A percentile compares a stretch with the other conserved stretches of the same genome.
These are phyloP conservation scores for Cytospora paraplurivora DNA, from an alignment of 2,329 filamentous ascomycete species.

Conservation along the genomic window DNA sequence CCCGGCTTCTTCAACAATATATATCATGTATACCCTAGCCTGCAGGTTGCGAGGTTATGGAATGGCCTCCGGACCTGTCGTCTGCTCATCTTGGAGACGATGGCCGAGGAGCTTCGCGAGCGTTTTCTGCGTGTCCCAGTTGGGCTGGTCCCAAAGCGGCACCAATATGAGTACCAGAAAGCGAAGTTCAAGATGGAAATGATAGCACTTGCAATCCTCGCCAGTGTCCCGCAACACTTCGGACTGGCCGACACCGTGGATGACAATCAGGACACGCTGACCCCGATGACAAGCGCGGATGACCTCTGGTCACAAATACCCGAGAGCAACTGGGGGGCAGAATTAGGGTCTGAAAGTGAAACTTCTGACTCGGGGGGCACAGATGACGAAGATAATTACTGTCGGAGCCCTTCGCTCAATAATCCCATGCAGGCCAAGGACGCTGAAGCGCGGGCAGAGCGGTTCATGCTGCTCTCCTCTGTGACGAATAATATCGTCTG, in stretches of 20 bases:
- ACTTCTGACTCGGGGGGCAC: slow-evolving; percentile 1
- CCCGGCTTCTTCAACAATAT: slow-evolving; percentile 44
- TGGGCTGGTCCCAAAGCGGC: slow-evolving; percentile 15
- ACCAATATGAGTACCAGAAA: slow-evolving; percentile 39
- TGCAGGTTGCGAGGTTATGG: slow-evolving; percentile 50
- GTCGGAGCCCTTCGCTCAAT: slow-evolving; percentile 42
- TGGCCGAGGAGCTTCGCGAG: slow-evolving; percentile 46
- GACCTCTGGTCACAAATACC: slow-evolving; percentile 19
- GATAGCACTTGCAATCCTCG: slow-evolving; percentile 46
- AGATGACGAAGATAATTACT: slow-evolving; percentile 26
- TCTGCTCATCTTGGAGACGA: slow-evolving; percentile 51
- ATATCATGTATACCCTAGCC: slow-evolving; percentile 51
- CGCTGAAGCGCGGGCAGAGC: slow-evolving; percentile 43
- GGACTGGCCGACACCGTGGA: slow-evolving; percentile 48
- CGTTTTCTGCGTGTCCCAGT: slow-evolving; percentile 31
- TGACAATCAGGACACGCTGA: slow-evolving; percentile 34
- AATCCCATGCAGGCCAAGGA: slow-evolving; percentile 43
- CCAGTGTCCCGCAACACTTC: slow-evolving; percentile 53
- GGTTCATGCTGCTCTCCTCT: slow-evolving; percentile 52
- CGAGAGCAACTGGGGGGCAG: slow-evolving; percentile 8
- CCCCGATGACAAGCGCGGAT: slow-evolving; percentile 29
- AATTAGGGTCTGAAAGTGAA: slow-evolving; percentile 19
- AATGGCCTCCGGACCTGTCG: slow-evolving; percentile 50
- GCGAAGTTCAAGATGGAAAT: slow-evolving; percentile 44
- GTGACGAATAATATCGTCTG: slow-evolving; percentile 52